phyloP scores from a whole-genome alignment of 768 basidiomycete species.

The Russula dissimulans region DNA sequence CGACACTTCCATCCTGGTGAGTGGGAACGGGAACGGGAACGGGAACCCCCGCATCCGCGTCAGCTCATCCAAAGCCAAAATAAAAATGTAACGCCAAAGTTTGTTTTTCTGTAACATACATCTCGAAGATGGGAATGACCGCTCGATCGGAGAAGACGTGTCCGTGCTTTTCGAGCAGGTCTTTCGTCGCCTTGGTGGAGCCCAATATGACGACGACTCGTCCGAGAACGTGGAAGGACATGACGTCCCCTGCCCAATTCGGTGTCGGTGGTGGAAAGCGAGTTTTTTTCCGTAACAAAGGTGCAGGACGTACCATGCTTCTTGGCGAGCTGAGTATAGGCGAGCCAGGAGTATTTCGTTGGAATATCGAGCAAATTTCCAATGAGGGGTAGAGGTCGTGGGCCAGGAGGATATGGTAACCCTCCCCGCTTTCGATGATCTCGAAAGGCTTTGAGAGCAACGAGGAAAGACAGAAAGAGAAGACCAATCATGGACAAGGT shows the following conservation, averaged over 20 bases:
- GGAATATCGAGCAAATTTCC: slow-evolving; percentile 1
- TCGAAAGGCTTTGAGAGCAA: not conserved
- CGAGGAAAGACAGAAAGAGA: not conserved
- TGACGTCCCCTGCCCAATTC: not conserved
- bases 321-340: not conserved
- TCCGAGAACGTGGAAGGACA: slow-evolving; percentile 31
- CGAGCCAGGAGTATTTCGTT: not conserved
- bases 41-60: too few relatives aligned
- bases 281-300: not conserved
- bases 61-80: too few relatives aligned
- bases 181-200: slow-evolving; percentile 35
- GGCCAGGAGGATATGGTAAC: slow-evolving; percentile 6
- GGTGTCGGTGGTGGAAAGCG: not conserved
- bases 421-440: not conserved
- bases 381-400: not conserved
- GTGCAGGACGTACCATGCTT: not conserved
- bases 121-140: not conserved
- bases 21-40: too few relatives aligned
- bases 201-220: slow-evolving; percentile 43
- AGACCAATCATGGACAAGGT: not conserved
- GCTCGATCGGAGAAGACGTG: slow-evolving; percentile 21
- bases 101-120: not conserved
- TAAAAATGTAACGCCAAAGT: too few relatives aligned
- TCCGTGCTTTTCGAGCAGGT: slow-evolving; percentile 45
- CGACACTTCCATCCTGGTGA: not conserved